A percentile compares a stretch with the other conserved stretches of the same genome.
phyloP scores from a whole-genome alignment of 108 stramenopile genomes.

The Skeletonema costatum region DNA sequence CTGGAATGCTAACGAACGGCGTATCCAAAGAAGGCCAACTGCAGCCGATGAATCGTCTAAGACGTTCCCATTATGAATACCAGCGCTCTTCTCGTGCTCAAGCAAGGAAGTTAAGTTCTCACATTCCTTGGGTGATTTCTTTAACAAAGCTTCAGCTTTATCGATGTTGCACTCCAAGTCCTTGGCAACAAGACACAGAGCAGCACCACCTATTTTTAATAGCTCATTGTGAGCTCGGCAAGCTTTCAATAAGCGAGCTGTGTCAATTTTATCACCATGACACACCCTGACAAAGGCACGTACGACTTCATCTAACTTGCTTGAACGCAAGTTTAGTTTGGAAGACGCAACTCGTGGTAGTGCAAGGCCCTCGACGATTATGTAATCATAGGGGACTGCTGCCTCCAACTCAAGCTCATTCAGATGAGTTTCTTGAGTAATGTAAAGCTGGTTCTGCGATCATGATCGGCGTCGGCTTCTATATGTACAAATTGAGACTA shows the following conservation, averaged over 20 bases:
- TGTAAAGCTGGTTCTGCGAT: slow-evolving; percentile 6
- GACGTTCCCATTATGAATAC: slow-evolving; percentile 45
- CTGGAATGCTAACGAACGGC: slow-evolving; percentile 59
- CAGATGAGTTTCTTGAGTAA: slow-evolving; percentile 8
- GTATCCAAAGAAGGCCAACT: slow-evolving; percentile 68
- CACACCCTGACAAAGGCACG: slow-evolving; percentile 13
- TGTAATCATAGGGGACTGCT: not conserved
- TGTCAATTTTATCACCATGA: slow-evolving; percentile 37
- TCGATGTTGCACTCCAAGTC: slow-evolving; percentile 45
- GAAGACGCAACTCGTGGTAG: slow-evolving; percentile 10
- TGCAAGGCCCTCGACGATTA: not conserved
- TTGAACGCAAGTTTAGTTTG: slow-evolving; percentile 11
- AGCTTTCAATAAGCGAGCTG: slow-evolving; percentile 32
- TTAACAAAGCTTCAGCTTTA: slow-evolving; percentile 41
- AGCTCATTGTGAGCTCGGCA: slow-evolving; percentile 25
- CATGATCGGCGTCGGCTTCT: not conserved
- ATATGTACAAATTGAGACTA: not conserved
- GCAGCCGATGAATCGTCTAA: slow-evolving; percentile 62
- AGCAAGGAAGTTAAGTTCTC: slow-evolving; percentile 32
- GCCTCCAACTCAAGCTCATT: slow-evolving; percentile 31
- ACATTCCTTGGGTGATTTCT: slow-evolving; percentile 23
- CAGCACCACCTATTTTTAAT: slow-evolving; percentile 35
- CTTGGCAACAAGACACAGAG: slow-evolving; percentile 29
- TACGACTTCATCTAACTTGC: slow-evolving; percentile 16
- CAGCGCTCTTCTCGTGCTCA: slow-evolving; percentile 38